phyloP scores from a whole-genome alignment of 441 rosid species.

The Adansonia gregorii region DNA sequence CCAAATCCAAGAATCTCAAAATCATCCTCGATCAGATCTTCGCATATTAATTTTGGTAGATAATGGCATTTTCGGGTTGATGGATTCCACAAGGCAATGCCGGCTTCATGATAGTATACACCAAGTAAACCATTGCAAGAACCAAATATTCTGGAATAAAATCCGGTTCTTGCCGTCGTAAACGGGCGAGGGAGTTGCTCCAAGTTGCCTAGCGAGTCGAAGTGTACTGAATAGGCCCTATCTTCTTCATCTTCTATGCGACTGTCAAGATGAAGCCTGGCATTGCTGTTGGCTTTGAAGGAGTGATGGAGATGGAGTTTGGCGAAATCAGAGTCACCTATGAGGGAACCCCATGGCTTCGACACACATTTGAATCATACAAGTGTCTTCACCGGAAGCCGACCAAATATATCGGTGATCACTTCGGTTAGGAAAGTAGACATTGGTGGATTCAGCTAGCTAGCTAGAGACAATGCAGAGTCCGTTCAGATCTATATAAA shows the following conservation, averaged over 20 bases:
- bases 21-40: background rate
- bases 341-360: background rate
- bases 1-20: background rate
- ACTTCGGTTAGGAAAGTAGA: background rate
- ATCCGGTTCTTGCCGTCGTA: background rate
- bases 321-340: background rate
- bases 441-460: background rate
- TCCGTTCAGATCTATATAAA: no score
- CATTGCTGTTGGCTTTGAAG: background rate
- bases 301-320: background rate
- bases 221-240: background rate
- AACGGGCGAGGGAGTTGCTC: background rate
- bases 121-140: background rate
- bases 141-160: background rate
- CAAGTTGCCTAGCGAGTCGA: background rate
- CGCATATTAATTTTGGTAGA: background rate
- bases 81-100: background rate
- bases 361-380: background rate
- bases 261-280: background rate
- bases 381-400: background rate
- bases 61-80: background rate
- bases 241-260: background rate
- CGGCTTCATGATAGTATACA: background rate
- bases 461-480: no score
- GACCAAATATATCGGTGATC: background rate